Evolutionary conservation across 2,329 filamentous ascomycete genomes (phyloP), one percentile per base, ranked within the genome.

Genomic region (Diaporthe citriasiana): DNA sequence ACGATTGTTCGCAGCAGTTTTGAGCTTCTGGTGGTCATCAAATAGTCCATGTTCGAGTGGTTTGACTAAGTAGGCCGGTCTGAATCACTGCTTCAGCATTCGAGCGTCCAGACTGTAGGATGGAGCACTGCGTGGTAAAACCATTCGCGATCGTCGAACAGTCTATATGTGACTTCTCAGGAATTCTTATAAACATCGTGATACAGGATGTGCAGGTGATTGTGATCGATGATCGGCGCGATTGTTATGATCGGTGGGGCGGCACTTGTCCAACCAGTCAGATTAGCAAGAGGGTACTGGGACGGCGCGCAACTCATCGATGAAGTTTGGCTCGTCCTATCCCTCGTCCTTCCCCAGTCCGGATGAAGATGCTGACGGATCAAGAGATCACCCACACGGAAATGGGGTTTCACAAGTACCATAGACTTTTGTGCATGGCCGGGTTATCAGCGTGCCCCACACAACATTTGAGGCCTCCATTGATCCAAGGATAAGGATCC

Each of bases 161-260:
- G 47, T 10, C 33, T 47, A 25, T n/a, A 27, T 53, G 33, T 30
- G 35, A n/a, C 27, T 40, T 33, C 30, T 27, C 47, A 40, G 33
- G 38, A 15, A 40, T 33, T 19, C 57, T 53, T 40, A 71, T 42
- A 45, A 65, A 57, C 53, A 10, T 57, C 47, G 47, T 17, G 40
- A 65, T 65, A 42, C 56, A 60, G 25, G 71, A 22, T 35, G n/a
- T 59, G 70, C 57, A 57, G 47, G 53, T 59, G n/a, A 66, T 45
- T 45, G 42, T 71, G 65, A 68, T 66, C 57, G 57, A 45, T 65
- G 50, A 25, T 33, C 12, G 17, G 65, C 19, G n/a, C 47, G 33
- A 19, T 7, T 13, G 15, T 25, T 53, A 10, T 40, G n/a, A 30
- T 45, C 33, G n/a, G 33, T 38, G n/a, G 53, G 63, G n/a, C 47